Base-by-base conservation (phyloP, 1,284 basidiomycete genomes). In the Sporisorium graminicola region DNA sequence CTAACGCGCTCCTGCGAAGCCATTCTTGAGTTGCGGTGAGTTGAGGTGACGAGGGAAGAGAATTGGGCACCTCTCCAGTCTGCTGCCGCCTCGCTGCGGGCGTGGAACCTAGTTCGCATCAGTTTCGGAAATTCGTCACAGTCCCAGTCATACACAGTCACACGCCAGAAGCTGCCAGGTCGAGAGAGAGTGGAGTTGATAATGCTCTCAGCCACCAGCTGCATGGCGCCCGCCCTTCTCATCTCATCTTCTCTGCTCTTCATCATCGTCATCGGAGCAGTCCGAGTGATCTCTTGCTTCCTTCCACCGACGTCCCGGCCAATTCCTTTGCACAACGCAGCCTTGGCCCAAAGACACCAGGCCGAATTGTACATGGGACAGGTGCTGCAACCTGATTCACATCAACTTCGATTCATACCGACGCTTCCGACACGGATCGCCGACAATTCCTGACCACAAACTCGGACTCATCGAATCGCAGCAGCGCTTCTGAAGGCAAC, bases 201-300 rank as follows among this genome's bases (percentile, higher is more conserved):
- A 37, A 12, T 47, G 37, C 26, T 16, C 42, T n/a, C n/a, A n/a
- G n/a, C n/a, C n/a, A n/a, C n/a, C n/a, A n/a, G n/a, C n/a, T n/a
- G n/a, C n/a, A n/a, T n/a, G n/a, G n/a, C n/a, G n/a, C 6, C 20
- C 18, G 16, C 6, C 46, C 44, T 14, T 37, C n/a, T 29, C 27
- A 13, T 20, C 43, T n/a, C 33, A 26, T 49, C 31, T 46, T 33
- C 42, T 59, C 58, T 51, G 26, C n/a, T n/a, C n/a, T 42, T 29
- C 35, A 33, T 52, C 65, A 60, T 61, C 65, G 33, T 50, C 56
- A 31, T 65, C 63, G 57, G 57, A 59, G 63, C 35, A 22, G 50
- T 59, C 51, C 57, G 37, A 43, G 27, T 46, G 44, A 31, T 61
- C 29, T 26, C n/a, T n/a, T n/a, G 22, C 26, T 16, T 40, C 7